A percentile compares a stretch with the other conserved stretches of the same genome.
Conservation (phyloP, 805 yeast species). For the Kodamaea restingae region DNA sequence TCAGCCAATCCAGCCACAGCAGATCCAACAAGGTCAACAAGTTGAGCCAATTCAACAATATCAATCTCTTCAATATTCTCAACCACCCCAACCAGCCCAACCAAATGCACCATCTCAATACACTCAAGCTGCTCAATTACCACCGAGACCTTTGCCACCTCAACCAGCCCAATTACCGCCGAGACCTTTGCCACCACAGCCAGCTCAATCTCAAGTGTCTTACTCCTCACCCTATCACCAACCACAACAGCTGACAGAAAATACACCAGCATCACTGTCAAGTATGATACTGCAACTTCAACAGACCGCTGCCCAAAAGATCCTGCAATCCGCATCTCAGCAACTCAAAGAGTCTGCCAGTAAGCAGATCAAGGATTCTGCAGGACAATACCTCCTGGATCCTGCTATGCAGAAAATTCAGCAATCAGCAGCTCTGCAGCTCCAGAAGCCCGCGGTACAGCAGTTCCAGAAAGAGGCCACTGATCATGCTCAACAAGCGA, state of each 20-base stretch:
- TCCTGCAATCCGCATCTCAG: not conserved
- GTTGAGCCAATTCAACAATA: slow-evolving; percentile 6
- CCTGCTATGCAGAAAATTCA: not conserved
- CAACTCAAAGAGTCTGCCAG: not conserved
- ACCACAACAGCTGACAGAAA: no score
- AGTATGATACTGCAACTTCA: not conserved
- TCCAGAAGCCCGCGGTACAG: slow-evolving; percentile 6
- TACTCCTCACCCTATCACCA: not conserved
- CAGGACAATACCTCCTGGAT: no score
- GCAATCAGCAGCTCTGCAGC: not conserved
- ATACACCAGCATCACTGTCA: no score
- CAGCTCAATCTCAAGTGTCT: not conserved
- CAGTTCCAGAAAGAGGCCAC: not conserved
- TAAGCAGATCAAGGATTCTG: not conserved
- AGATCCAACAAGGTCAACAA: slow-evolving; percentile 4
- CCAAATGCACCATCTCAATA: slow-evolving; percentile 1
- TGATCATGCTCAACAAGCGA: slow-evolving; percentile 5
- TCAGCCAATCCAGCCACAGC: slow-evolving; percentile 7
- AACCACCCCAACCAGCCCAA: slow-evolving; percentile 2
- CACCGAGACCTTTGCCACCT: not conserved
- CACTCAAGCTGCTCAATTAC: not conserved
- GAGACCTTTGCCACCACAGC: not conserved
- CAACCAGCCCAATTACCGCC: slow-evolving; percentile 1
- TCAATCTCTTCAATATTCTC: slow-evolving; percentile 2
- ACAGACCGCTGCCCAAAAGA: not conserved